phyloP scores from a whole-genome alignment of 2,329 filamentous ascomycete genomes.

The Penicillium janthinellum region DNA sequence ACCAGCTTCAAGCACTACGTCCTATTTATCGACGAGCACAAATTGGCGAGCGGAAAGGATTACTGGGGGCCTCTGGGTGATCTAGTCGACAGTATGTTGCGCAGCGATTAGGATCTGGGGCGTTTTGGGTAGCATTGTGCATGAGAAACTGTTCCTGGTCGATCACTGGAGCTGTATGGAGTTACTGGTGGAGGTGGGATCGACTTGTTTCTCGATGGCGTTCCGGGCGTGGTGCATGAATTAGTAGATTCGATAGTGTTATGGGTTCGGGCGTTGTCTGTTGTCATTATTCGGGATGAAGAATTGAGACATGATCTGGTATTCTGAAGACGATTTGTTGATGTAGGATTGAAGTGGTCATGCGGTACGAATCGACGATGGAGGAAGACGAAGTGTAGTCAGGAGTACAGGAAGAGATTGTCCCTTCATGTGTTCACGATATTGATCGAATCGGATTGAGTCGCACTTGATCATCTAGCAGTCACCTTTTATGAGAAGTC shows the following conservation, averaged over 20 bases:
- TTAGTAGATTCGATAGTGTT: slow-evolving; percentile 15
- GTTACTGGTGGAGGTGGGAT: slow-evolving; percentile 7
- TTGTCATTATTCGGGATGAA: neutral
- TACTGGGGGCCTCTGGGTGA: slow-evolving; percentile 97
- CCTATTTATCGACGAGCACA: slow-evolving; percentile 96
- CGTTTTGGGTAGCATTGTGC: slow-evolving; percentile 13
- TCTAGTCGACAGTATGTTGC: slow-evolving; percentile 95
- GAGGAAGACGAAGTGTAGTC: neutral
- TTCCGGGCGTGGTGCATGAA: slow-evolving; percentile 24
- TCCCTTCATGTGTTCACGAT: too few species aligned
- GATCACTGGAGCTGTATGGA: slow-evolving; percentile 1
- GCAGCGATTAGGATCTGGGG: slow-evolving; percentile 69
- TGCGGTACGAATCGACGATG: neutral
- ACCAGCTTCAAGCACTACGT: slow-evolving; percentile 99
- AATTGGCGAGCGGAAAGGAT: slow-evolving; percentile 87
- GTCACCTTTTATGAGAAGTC: neutral
- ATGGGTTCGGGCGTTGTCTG: slow-evolving; percentile 11
- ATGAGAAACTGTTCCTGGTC: slow-evolving; percentile 15
- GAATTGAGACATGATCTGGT: neutral
- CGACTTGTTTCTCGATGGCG: slow-evolving; percentile 20
- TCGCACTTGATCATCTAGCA: neutral
- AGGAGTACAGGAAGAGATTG: too few species aligned
- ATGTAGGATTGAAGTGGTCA: neutral
- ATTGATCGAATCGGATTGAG: neutral
- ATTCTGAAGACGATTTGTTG: neutral